phyloP scores from a whole-genome alignment of 139 green algal species.

The Chlorella sp. region DNA sequence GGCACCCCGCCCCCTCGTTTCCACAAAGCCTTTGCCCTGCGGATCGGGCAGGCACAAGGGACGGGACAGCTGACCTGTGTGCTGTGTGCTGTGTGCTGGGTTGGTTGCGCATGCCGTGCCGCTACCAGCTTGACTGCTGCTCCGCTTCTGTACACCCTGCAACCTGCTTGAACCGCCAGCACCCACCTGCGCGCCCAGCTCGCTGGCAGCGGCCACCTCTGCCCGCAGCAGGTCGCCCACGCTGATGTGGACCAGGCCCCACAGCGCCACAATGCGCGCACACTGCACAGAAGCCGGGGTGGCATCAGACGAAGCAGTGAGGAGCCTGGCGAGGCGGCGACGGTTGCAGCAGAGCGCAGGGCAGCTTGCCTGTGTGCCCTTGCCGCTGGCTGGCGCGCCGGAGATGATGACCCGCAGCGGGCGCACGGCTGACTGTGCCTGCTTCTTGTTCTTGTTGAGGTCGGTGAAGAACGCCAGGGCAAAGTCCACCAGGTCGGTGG shows the following conservation, averaged over 20 bases:
- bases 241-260: constrained; percentile 92
- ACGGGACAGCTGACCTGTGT: no score
- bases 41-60: neutral
- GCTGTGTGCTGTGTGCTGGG: no score
- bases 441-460: neutral
- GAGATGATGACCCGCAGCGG: constrained; percentile 92
- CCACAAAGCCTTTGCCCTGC: no score
- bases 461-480: neutral
- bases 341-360: no score
- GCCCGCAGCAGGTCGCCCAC: constrained; percentile 95
- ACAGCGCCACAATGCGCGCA: constrained; percentile 58
- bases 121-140: no score
- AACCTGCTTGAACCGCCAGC: no score
- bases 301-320: no score
- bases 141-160: no score
- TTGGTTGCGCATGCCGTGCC: no score
- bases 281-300: neutral
- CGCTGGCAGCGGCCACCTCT: constrained; percentile 87
- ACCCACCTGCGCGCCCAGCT: constrained; percentile 54
- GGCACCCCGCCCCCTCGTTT: no score
- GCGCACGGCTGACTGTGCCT: neutral
- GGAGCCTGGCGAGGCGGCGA: no score
- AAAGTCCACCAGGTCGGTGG: neutral
- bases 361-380: constrained; percentile 97
- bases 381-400: constrained; percentile 94